Conservation (phyloP, 306 rosid genomes). For the Dicorynia guianensis region DNA sequence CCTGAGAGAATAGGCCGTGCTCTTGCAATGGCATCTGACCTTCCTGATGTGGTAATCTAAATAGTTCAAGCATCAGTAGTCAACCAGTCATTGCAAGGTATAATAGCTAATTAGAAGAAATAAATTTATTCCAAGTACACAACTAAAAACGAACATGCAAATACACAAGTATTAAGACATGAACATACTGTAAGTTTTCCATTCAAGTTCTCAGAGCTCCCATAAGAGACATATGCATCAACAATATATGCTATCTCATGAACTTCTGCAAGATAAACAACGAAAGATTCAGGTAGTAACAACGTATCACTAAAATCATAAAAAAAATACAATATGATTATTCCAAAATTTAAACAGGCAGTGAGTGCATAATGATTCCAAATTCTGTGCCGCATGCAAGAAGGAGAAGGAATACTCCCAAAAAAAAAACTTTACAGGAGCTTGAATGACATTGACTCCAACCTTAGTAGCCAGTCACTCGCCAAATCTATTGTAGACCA, state of each 20-base stretch:
- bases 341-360: constrained; percentile 15
- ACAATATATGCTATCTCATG: constrained; percentile 57
- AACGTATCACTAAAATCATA: constrained; percentile 13
- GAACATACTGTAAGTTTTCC: constrained; percentile 75
- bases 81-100: constrained; percentile 36
- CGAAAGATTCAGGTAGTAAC: constrained; percentile 25
- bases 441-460: neutral
- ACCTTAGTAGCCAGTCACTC: neutral
- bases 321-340: constrained; percentile 22
- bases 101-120: constrained; percentile 23
- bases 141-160: constrained; percentile 27
- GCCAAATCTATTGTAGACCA: too few species aligned
- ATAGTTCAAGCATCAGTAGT: constrained; percentile 43
- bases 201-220: constrained; percentile 65
- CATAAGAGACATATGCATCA: constrained; percentile 66
- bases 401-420: neutral
- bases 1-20: constrained; percentile 82
- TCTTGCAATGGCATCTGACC: constrained; percentile 70
- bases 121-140: constrained; percentile 22
- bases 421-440: neutral
- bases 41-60: constrained; percentile 82
- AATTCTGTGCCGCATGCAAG: neutral
- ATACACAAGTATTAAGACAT: constrained; percentile 25
- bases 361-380: neutral
- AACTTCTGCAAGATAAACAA: constrained; percentile 61